Evolutionary conservation across 768 basidiomycete species (phyloP), one percentile per base, ranked within the genome.

Genomic region (Lactarius hatsudake): DNA sequence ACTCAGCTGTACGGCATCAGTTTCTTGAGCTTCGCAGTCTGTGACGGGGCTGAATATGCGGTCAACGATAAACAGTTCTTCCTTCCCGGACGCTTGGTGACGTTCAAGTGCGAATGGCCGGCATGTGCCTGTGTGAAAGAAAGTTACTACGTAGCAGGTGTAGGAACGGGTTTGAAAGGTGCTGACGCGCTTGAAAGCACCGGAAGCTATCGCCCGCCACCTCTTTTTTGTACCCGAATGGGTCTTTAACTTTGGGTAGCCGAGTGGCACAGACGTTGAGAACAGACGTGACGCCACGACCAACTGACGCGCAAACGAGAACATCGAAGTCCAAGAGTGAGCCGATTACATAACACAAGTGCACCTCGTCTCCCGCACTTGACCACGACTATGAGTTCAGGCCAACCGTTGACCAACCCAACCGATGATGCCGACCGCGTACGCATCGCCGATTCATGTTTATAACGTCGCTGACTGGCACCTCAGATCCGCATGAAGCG

Each of bases 401-500:
- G 58, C 18, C 71, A 59, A 60, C 45, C 69, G 8, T 68, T 71
- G 64, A 71, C 74, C 32, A 74, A 73, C 55, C 89, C 89, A 0
- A 85, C 87, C 69, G 86, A 88, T 69, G 92, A 93, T 77, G 94
- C 93, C 13, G 93, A 93, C 73, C 84, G 88, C 62, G 91, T 93
- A 82, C 36, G 71, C 32, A 59, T 43, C 42, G 54, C 20, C 32
- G 26, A 12, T 7, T 23, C 40, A 23, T 59, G 6, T 17, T 38
- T 51, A 48, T 57, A 38, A 36, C 15, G 18, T 26, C 42, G 36
- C 65, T 62, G 26, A 68, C 18, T 26, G 12, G 26, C 20, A 23
- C 34, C 32, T 17, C 72, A 96, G 95, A 96, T 97, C 74, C 92
- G 94, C 70, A 79, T 93, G 76, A 96, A 96, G 78, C 87, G 96